Conservation (phyloP, 1,284 basidiomycete species). For the Pseudozyma sp. region DNA sequence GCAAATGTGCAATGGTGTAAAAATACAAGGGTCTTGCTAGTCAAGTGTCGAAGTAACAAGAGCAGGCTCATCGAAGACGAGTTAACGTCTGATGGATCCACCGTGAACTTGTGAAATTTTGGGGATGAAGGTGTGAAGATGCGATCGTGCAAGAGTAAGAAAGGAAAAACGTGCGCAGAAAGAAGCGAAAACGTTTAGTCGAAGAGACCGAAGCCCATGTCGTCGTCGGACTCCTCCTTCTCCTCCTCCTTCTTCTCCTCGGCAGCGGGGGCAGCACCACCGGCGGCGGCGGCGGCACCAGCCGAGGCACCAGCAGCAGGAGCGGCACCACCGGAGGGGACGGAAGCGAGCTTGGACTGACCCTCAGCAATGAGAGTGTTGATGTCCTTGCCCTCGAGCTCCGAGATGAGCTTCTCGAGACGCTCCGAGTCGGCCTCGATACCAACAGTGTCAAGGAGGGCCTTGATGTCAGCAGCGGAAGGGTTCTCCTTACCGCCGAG, state of each 20-base stretch:
- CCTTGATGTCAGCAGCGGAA: constrained; percentile 88
- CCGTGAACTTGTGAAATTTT: constrained; percentile 5
- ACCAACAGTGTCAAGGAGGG: constrained; percentile 84
- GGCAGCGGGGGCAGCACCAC: constrained; percentile 77
- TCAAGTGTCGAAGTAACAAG: too few species aligned
- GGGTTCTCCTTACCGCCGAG: constrained; percentile 90
- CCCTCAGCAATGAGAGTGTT: constrained; percentile 89
- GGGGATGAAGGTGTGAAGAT: constrained; percentile 10
- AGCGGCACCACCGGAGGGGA: constrained; percentile 72
- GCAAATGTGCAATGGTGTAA: neutral
- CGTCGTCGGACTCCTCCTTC: constrained; percentile 68
- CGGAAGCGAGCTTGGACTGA: constrained; percentile 90
- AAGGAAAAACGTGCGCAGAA: neutral
- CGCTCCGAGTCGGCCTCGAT: constrained; percentile 89
- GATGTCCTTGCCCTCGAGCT: constrained; percentile 92
- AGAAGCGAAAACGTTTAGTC: constrained; percentile 52
- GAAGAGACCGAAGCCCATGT: constrained; percentile 69
- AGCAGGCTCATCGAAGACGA: neutral
- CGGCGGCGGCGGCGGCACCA: constrained; percentile 76
- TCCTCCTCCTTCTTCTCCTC: constrained; percentile 68
- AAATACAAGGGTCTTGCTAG: constrained; percentile 17
- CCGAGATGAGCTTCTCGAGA: constrained; percentile 86
- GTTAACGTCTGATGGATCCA: constrained; percentile 6
- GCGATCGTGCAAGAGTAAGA: neutral
- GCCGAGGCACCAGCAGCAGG: constrained; percentile 71